These are phyloP conservation scores for Arthrobotrys sphaeroides DNA, from an alignment of 2,329 filamentous ascomycete species.

Conservation along the genomic window DNA sequence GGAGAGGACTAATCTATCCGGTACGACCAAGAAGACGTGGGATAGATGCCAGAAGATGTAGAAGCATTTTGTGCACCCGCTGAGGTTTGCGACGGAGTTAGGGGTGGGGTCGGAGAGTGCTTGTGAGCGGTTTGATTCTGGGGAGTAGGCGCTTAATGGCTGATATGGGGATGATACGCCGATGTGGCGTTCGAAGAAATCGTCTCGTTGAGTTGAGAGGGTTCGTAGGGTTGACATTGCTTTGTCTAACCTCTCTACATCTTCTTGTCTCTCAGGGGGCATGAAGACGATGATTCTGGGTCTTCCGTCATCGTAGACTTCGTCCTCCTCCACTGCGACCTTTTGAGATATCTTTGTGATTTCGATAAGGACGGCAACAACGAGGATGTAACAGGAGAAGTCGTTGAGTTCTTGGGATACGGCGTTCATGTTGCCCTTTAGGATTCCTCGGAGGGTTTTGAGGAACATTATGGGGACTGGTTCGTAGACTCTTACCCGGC, in stretches of 20 bases:
- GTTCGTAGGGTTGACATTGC: conserved; percentile 49
- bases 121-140: conserved; percentile 47
- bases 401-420: conserved; percentile 55
- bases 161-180: conserved; percentile 45
- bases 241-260: conserved; percentile 54
- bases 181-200: conserved; percentile 54
- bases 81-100: conserved; percentile 51
- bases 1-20: conserved; percentile 56
- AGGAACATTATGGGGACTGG: conserved; percentile 54
- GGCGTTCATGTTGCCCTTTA: conserved; percentile 56
- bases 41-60: conserved; percentile 58
- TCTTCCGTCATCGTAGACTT: conserved; percentile 52
- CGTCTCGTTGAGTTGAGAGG: conserved; percentile 44
- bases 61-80: conserved; percentile 57
- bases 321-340: conserved; percentile 56
- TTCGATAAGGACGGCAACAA: conserved; percentile 57
- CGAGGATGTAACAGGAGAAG: conserved; percentile 57
- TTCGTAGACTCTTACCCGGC: conserved; percentile 54
- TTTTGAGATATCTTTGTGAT: conserved; percentile 57
- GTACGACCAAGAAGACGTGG: conserved; percentile 56
- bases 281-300: conserved; percentile 55
- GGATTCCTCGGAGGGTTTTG: conserved; percentile 55
- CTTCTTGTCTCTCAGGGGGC: conserved; percentile 53
- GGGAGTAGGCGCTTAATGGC: conserved; percentile 40
- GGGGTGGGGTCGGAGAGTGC: conserved; percentile 17